Conservation (phyloP, 257 asterid genomes). For the Henckelia pumila region DNA sequence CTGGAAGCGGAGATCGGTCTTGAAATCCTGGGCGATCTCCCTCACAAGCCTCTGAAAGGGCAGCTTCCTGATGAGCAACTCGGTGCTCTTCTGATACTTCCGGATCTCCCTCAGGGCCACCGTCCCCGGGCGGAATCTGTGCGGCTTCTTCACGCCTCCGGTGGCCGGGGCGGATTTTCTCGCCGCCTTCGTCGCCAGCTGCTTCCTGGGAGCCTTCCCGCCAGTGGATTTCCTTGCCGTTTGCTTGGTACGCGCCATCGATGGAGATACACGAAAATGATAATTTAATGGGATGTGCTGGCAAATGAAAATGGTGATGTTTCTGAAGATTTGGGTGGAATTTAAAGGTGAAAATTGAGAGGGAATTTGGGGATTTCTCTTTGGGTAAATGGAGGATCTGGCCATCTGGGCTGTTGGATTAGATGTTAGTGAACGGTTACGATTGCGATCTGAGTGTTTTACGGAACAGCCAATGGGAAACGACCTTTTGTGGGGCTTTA, state of each 20-base stretch:
- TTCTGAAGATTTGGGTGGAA: background rate
- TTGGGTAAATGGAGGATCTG: background rate
- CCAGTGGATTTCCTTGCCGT: conserved; percentile 40
- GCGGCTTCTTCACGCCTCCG: conserved; percentile 40
- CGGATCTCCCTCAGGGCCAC: conserved; percentile 38
- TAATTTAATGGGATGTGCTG: background rate
- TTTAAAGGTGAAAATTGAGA: background rate
- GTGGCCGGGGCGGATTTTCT: conserved; percentile 39
- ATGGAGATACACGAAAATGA: no score
- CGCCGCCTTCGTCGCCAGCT: conserved; percentile 39
- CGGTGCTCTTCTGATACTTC: conserved; percentile 38
- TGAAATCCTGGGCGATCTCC: conserved; percentile 39
- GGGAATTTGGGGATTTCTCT: background rate
- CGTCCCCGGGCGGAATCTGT: conserved; percentile 35
- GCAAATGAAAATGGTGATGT: background rate
- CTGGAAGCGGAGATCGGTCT: conserved; percentile 38
- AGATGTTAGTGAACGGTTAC: background rate
- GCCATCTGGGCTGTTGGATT: background rate
- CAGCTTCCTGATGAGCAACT: conserved; percentile 32
- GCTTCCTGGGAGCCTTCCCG: conserved; percentile 40
- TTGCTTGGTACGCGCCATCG: conserved; percentile 40
- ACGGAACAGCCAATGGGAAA: background rate
- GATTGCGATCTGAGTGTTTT: background rate
- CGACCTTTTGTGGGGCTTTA: background rate
- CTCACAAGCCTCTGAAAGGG: conserved; percentile 36